phyloP scores from a whole-genome alignment of 1,139 yeast genomes.

The Diutina mesorugosa region DNA sequence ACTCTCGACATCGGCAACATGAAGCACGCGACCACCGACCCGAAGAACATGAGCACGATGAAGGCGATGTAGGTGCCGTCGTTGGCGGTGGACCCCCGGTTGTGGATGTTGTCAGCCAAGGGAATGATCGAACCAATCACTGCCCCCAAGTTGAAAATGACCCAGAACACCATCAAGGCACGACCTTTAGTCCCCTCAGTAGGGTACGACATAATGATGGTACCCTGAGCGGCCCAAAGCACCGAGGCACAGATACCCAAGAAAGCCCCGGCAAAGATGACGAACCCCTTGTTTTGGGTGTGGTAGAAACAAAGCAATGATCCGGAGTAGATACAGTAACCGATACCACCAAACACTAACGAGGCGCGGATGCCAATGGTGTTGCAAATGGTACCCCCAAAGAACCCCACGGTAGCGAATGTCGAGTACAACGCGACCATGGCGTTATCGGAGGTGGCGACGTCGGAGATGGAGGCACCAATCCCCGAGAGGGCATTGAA shows the following conservation, averaged over 20 bases:
- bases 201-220: conserved; percentile 45
- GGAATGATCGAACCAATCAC: conserved; percentile 46
- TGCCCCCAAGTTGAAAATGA: conserved; percentile 51
- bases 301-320: conserved; percentile 37
- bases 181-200: conserved; percentile 42
- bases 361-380: conserved; percentile 35
- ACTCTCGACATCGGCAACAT: conserved; percentile 40
- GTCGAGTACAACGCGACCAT: conserved; percentile 43
- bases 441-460: conserved; percentile 35
- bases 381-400: conserved; percentile 49
- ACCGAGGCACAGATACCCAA: conserved; percentile 45
- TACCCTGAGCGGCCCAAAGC: conserved; percentile 53
- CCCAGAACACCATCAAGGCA: conserved; percentile 47
- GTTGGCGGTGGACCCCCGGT: conserved; percentile 23
- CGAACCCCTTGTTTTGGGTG: conserved; percentile 38
- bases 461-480: conserved; percentile 25
- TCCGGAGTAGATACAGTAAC: conserved; percentile 43
- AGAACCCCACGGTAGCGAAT: conserved; percentile 45
- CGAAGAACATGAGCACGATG: conserved; percentile 39
- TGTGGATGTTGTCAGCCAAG: conserved; percentile 35
- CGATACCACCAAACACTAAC: conserved; percentile 40
- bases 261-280: conserved; percentile 46
- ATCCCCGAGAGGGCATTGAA: conserved; percentile 44
- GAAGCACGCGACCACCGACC: conserved; percentile 30
- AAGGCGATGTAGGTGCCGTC: conserved; percentile 49